Conservation (phyloP, 2,329 filamentous ascomycete species). For the Botrytis porri region DNA sequence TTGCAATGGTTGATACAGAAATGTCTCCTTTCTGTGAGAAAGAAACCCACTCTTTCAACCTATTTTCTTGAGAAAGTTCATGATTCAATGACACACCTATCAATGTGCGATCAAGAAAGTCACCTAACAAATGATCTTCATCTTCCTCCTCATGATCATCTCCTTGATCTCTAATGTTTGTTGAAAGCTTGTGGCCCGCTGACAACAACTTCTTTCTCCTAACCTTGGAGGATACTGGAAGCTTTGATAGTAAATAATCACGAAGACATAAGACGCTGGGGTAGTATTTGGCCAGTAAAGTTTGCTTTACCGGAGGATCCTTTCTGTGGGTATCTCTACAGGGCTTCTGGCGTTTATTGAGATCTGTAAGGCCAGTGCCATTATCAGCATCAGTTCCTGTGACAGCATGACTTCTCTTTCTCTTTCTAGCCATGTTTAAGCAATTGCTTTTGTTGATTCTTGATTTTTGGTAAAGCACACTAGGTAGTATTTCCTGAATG, state of each 20-base stretch:
- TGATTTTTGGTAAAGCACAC: not conserved
- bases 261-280: constrained; percentile 63
- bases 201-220: constrained; percentile 51
- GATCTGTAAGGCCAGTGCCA: constrained; percentile 23
- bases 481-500: not conserved
- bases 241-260: constrained; percentile 62
- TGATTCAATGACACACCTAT: constrained; percentile 32
- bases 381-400: constrained; percentile 8
- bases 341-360: constrained; percentile 34
- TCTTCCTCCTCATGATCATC: constrained; percentile 8
- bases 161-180: not conserved
- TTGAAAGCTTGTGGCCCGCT: constrained; percentile 34
- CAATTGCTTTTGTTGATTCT: not conserved
- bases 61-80: constrained; percentile 37
- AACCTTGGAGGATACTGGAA: constrained; percentile 65
- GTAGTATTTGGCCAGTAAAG: constrained; percentile 69
- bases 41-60: constrained; percentile 54
- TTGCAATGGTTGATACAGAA: constrained; percentile 50
- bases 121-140: constrained; percentile 20
- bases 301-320: constrained; percentile 47
- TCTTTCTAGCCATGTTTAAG: constrained; percentile 21
- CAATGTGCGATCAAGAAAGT: constrained; percentile 36
- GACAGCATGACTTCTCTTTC: constrained; percentile 40
- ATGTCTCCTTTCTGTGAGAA: constrained; percentile 66
- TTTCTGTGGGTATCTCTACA: constrained; percentile 19